Base-by-base conservation (phyloP, 108 stramenopile genomes). In the Nannochloropsis oceanica region DNA sequence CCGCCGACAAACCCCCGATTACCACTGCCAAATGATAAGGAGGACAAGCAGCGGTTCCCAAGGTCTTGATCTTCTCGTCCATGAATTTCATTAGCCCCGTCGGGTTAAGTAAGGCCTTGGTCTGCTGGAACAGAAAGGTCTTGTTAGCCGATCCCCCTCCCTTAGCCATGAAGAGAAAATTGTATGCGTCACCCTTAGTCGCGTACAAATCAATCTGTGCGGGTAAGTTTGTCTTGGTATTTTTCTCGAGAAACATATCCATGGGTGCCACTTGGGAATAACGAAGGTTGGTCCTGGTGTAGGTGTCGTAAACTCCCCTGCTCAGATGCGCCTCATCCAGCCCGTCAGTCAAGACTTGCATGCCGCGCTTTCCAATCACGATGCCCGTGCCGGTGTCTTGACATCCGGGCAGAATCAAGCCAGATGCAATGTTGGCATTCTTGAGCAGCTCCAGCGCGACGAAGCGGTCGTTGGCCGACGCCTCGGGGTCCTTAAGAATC, bases 61-160 rank as follows among this genome's bases (percentile, higher is more conserved):
- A 94, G 11, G 94, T 95, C 85, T 96, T 96, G 87, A 97, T 94
- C 84, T 96, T 95, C 44, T 95, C 93, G 85, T 94, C 92, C 80
- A 97, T 85, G 79, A 97, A 97, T 86, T 90, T 42, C 89, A 95
- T 94, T 24, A 97, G 89, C 80, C 93, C 92, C 25, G 94, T 94
- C 8, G 93, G 86, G 79, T 97, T 97, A 81, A 97, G 84, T 24
- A 97, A 88, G 0, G 96, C 95, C 90, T 97, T 97, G 79, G 97
- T 97, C 90, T 96, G 96, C 86, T 97, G 97, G 86, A 95, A 96
- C 80, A 97, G 85, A 87, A 96, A 97, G 13, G 97, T 96, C 87
- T 97, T 97, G 92, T 97, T 97, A 25, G 97, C 97, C 43, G 94
- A 94, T 14, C 97, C 97, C 42, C 97, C 97, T 25, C 97, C 97